These are phyloP conservation scores for Lasiodiplodia hormozganensis DNA, from an alignment of 2,329 filamentous ascomycete species.

Conservation along the genomic window DNA sequence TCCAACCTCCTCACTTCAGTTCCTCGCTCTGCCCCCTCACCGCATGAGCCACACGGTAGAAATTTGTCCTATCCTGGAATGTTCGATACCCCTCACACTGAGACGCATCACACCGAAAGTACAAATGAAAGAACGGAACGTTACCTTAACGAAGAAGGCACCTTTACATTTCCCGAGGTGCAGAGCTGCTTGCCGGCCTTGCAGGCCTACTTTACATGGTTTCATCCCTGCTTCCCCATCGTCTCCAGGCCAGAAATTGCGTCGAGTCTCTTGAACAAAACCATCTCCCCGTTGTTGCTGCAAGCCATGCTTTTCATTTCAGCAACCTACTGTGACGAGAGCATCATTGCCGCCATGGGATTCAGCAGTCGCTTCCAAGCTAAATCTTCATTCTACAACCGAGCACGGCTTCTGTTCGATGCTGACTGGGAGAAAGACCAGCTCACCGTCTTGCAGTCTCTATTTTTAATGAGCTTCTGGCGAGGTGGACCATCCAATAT, in stretches of 20 bases:
- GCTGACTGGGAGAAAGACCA: conserved; percentile 61
- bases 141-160: conserved; percentile 49
- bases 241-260: conserved; percentile 57
- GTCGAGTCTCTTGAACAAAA: conserved; percentile 48
- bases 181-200: conserved; percentile 54
- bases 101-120: conserved; percentile 46
- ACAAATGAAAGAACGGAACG: conserved; percentile 45
- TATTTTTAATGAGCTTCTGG: conserved; percentile 65
- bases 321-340: conserved; percentile 60
- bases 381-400: conserved; percentile 58
- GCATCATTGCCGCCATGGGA: conserved; percentile 53
- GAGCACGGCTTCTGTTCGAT: conserved; percentile 60
- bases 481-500: conserved; percentile 51
- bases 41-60: conserved; percentile 34
- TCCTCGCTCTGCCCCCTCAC: conserved; percentile 48
- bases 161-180: conserved; percentile 55
- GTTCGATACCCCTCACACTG: conserved; percentile 42
- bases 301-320: conserved; percentile 64
- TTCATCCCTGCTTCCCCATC: conserved; percentile 64
- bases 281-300: conserved; percentile 58
- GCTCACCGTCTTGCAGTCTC: conserved; percentile 57
- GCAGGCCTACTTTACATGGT: conserved; percentile 63
- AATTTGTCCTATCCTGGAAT: conserved; percentile 45
- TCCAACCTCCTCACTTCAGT: conserved; percentile 59
- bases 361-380: conserved; percentile 58